Conservation (phyloP, 192 early-diverging fungal species). For the Umbelopsis sp. region DNA sequence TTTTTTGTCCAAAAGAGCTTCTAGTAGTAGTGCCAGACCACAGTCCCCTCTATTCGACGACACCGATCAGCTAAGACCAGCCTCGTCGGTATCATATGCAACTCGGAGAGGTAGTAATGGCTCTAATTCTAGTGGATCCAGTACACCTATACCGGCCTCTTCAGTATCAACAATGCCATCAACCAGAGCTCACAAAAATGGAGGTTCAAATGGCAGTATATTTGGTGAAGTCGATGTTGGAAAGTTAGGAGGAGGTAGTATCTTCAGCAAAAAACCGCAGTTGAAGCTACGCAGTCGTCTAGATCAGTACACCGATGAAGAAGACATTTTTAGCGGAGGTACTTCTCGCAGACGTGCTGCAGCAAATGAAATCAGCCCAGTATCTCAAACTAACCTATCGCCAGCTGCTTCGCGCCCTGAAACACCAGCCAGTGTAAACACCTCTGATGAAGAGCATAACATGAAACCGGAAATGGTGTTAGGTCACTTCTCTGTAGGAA, state of each 20-base stretch:
- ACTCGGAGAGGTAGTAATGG: neutral
- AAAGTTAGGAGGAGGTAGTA: conserved; percentile 20
- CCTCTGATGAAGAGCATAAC: neutral
- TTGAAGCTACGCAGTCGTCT: neutral
- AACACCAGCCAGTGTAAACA: neutral
- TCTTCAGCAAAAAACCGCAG: neutral
- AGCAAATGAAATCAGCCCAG: neutral
- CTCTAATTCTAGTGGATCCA: conserved; percentile 8
- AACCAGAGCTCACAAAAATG: neutral
- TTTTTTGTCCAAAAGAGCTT: neutral
- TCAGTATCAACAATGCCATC: neutral
- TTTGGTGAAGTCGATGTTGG: conserved; percentile 37
- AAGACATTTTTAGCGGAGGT: neutral
- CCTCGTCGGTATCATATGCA: conserved; percentile 12
- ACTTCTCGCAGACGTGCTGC: neutral
- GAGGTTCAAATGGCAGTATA: conserved; percentile 14
- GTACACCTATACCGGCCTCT: neutral
- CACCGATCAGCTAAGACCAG: neutral
- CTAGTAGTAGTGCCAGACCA: neutral
- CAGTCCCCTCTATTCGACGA: neutral
- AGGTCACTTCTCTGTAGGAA: neutral
- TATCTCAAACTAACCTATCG: neutral
- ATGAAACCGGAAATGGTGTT: neutral
- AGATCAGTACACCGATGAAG: neutral
- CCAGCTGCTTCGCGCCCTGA: neutral